phyloP scores from a whole-genome alignment of 192 early-diverging fungal species.

The Geosiphon pyriformis region DNA sequence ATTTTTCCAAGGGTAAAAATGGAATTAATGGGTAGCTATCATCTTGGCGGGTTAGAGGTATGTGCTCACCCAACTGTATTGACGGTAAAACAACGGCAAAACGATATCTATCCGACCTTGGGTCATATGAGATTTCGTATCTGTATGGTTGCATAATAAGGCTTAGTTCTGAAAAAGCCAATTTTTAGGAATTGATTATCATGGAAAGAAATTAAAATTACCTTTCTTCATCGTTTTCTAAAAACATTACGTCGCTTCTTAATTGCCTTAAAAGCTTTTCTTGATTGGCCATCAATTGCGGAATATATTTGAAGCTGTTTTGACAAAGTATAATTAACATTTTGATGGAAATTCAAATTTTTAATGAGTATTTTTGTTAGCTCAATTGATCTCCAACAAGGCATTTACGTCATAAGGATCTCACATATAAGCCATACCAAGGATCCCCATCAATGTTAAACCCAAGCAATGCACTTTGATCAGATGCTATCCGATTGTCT shows the following conservation, averaged over 20 bases:
- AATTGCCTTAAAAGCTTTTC: slow-evolving; percentile 33
- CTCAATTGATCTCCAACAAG: no score
- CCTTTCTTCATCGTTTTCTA: slow-evolving; percentile 44
- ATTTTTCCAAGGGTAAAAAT: slow-evolving; percentile 2
- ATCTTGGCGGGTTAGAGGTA: not conserved
- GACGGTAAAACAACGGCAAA: slow-evolving; percentile 36
- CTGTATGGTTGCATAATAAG: slow-evolving; percentile 29
- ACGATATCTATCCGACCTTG: slow-evolving; percentile 27
- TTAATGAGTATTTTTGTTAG: no score
- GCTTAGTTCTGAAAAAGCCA: not conserved
- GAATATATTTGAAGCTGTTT: slow-evolving; percentile 50
- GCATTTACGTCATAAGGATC: no score
- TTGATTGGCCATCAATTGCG: slow-evolving; percentile 41
- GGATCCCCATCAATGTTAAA: slow-evolving; percentile 53
- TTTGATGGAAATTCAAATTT: not conserved
- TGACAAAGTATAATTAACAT: not conserved
- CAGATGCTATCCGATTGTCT: slow-evolving; percentile 29
- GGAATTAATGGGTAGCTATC: not conserved
- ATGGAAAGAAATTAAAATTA: slow-evolving; percentile 29
- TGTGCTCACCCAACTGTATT: not conserved
- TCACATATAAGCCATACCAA: slow-evolving; percentile 38
- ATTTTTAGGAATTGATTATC: not conserved
- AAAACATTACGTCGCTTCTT: slow-evolving; percentile 32
- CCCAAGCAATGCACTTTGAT: slow-evolving; percentile 35
- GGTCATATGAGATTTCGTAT: slow-evolving; percentile 28